Conservation (phyloP, 2,329 filamentous ascomycete genomes). For the Cordyceps pruinosa region DNA sequence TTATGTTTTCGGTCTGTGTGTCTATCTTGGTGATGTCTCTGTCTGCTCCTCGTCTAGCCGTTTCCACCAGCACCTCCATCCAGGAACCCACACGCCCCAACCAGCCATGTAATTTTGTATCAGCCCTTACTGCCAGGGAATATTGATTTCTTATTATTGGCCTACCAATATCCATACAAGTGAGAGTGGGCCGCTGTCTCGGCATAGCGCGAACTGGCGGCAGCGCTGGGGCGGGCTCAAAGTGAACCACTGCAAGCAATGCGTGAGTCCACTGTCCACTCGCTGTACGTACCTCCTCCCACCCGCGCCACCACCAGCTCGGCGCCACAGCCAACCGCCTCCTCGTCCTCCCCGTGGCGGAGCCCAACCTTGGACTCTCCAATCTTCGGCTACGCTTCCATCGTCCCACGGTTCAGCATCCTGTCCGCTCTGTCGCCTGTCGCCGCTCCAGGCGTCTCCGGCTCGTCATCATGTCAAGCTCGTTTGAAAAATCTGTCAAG, state of each 20-base stretch:
- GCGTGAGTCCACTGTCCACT: background rate
- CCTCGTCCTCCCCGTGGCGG: background rate
- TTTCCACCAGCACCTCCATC: too few relatives aligned
- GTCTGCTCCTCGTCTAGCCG: too few relatives aligned
- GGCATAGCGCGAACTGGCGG: background rate
- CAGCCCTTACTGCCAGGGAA: too few relatives aligned
- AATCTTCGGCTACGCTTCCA: slow-evolving; percentile 6
- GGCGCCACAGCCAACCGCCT: background rate
- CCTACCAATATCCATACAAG: background rate
- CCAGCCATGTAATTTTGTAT: too few relatives aligned
- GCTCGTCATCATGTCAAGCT: slow-evolving; percentile 60
- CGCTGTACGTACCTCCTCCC: background rate
- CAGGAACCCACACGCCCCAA: too few relatives aligned
- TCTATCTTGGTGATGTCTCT: background rate
- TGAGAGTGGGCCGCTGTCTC: background rate
- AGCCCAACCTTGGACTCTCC: slow-evolving; percentile 11
- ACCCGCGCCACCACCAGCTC: background rate
- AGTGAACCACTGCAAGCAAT: background rate
- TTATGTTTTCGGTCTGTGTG: background rate
- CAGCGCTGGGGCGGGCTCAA: background rate
- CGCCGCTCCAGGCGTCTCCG: slow-evolving; percentile 11
- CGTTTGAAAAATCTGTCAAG: slow-evolving; percentile 98
- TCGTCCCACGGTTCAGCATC: slow-evolving; percentile 8
- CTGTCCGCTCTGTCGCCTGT: background rate
- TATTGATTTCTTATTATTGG: background rate